Evolutionary conservation across 257 asterid species (phyloP), one percentile per base, ranked within the genome.

Genomic region (Solanum paucissectum): DNA sequence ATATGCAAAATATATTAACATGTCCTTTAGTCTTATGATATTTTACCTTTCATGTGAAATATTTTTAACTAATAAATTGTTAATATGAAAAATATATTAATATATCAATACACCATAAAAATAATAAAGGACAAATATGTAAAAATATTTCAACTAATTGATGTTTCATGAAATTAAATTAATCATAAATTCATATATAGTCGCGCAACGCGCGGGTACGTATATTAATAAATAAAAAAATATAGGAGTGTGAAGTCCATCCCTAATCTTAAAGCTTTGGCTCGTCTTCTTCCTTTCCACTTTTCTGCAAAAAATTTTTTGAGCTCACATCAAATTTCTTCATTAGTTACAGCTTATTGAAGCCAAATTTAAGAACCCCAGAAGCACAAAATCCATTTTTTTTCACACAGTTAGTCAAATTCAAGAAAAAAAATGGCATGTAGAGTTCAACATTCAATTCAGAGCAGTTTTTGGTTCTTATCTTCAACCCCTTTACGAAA

Each of bases 401-500:
- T 36, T 44, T 5, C 2, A 46, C 68, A 46, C 37, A n/a, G 0
- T 77, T 20, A 11, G 25, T n/a, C 49, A 25, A 46, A 81, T 40
- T 12, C 37, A 69, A 29, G 38, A 14, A 13, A 25, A 42, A n/a
- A 44, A 34, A 96, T 95, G 99, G 94, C 94, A 83, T 88, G 92
- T 82, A 88, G 94, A 91, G 92, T 93, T 86, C 98, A 92, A 23
- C 89, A 87, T 89, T 93, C 97, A 64, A 87, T 95, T 52, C 95
- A 93, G 14, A 94, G 89, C 89, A 87, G 94, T 89, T 87, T 93
- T 69, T 93, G 93, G 87, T 91, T 93, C 87, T 90, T 92, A 13
- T 84, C 89, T 12, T 83, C 77, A 89, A 87, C 91, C 87, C 79
- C 90, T 46, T 87, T 89, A 5, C 66, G 46, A 74, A 42, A 89